A percentile compares a stretch with the other conserved stretches of the same genome.
Evolutionary conservation across 371 early-diverging fungal species (phyloP).

Genomic region (Rhizopus delemar): DNA sequence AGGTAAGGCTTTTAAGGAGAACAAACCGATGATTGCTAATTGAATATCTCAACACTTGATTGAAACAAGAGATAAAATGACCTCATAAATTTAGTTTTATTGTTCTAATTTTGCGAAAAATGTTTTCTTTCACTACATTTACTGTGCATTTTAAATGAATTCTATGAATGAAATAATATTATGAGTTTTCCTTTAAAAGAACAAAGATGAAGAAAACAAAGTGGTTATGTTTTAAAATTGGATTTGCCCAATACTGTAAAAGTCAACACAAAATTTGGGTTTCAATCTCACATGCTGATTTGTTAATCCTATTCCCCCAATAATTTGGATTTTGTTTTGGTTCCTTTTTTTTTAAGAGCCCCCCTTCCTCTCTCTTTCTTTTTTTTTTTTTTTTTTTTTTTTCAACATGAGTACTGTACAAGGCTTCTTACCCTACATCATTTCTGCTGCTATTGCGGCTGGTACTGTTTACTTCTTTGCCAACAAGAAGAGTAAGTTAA

Average conservation of each 20-base stretch:
- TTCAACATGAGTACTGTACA: slow-evolving; percentile 41
- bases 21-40: too few relatives aligned
- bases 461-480: slow-evolving; percentile 47
- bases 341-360: slow-evolving; percentile 3
- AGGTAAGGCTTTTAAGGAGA: too few relatives aligned
- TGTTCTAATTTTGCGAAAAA: too few relatives aligned
- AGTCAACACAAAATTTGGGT: not conserved
- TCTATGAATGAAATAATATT: too few relatives aligned
- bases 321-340: slow-evolving; percentile 9
- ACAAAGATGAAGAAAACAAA: not conserved
- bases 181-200: too few relatives aligned
- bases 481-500: slow-evolving; percentile 32
- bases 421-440: slow-evolving; percentile 39
- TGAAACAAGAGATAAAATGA: too few relatives aligned
- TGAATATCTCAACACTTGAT: too few relatives aligned
- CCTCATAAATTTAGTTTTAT: too few relatives aligned
- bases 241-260: too few relatives aligned
- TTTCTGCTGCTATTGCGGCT: slow-evolving; percentile 45
- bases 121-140: too few relatives aligned
- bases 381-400: slow-evolving; percentile 8
- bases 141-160: too few relatives aligned
- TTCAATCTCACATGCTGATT: slow-evolving; percentile 10
- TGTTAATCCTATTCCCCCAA: slow-evolving; percentile 15
- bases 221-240: not conserved
- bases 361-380: not conserved